These are phyloP conservation scores for Seiridium cupressi DNA, from an alignment of 2,329 filamentous ascomycete species.

Conservation along the genomic window DNA sequence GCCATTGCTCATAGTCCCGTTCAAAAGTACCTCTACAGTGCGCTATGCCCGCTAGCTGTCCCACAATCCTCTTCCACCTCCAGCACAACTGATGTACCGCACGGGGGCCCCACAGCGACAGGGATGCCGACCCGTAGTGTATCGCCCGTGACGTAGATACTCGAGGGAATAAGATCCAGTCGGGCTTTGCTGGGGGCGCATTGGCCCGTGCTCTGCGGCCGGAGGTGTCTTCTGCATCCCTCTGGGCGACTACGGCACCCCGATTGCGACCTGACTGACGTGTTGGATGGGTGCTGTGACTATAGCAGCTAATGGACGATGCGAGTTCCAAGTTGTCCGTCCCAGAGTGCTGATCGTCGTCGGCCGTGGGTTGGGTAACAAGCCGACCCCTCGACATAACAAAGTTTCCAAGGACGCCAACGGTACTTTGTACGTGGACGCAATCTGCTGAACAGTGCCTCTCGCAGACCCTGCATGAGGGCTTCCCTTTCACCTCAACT, in stretches of 20 bases:
- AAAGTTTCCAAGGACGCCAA: background rate
- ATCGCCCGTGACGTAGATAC: constrained; percentile 4
- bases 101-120: background rate
- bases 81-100: background rate
- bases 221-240: too few species aligned
- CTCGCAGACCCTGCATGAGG: constrained; percentile 31
- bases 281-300: too few species aligned
- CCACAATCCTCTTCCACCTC: background rate
- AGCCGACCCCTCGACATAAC: background rate
- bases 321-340: too few species aligned
- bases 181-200: background rate
- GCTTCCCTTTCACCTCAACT: constrained; percentile 22
- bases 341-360: background rate
- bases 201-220: too few species aligned
- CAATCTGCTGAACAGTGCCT: constrained; percentile 8
- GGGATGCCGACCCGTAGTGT: constrained; percentile 1
- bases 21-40: constrained; percentile 4
- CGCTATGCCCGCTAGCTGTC: background rate
- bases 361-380: constrained; percentile 2
- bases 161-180: constrained; percentile 6
- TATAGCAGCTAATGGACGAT: too few species aligned
- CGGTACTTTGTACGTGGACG: background rate
- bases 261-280: background rate
- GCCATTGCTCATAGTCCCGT: background rate
- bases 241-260: background rate